These are phyloP conservation scores for Calophaca sinica DNA, from an alignment of 306 rosid species.

Conservation along the genomic window DNA sequence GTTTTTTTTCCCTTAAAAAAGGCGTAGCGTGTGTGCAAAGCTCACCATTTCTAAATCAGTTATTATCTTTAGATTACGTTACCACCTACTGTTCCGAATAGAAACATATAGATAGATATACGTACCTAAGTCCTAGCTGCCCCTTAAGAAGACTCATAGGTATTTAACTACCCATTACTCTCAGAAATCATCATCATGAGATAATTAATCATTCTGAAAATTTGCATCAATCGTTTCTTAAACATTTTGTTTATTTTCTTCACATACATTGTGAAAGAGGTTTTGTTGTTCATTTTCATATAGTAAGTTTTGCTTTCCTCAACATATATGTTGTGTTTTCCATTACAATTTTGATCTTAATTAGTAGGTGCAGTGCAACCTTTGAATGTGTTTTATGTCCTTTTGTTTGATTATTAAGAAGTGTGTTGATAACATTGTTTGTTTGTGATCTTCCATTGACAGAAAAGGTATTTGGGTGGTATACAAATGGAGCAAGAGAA, in stretches of 20 bases:
- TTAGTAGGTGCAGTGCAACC: slow-evolving; percentile 16
- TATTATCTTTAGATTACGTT: slow-evolving; percentile 49
- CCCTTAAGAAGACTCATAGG: slow-evolving; percentile 40
- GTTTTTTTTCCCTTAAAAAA: slow-evolving; percentile 64
- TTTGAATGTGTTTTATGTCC: slow-evolving; percentile 24
- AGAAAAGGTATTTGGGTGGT: slow-evolving; percentile 29
- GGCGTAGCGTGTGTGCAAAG: slow-evolving; percentile 65
- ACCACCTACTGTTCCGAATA: slow-evolving; percentile 44
- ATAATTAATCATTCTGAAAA: slow-evolving; percentile 29
- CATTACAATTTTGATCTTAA: slow-evolving; percentile 1
- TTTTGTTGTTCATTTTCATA: neutral
- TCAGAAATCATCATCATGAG: slow-evolving; percentile 27
- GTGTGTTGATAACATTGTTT: neutral
- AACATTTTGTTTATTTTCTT: neutral
- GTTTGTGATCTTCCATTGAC: slow-evolving; percentile 39
- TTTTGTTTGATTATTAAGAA: slow-evolving; percentile 18
- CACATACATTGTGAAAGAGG: slow-evolving; percentile 12
- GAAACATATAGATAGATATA: slow-evolving; percentile 3
- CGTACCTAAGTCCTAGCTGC: slow-evolving; percentile 23
- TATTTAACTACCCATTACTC: slow-evolving; percentile 35
- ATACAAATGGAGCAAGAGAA: slow-evolving; percentile 54
- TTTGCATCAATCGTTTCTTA: slow-evolving; percentile 6
- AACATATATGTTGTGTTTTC: neutral
- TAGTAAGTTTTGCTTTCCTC: neutral
- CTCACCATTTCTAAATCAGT: slow-evolving; percentile 50